phyloP scores from a whole-genome alignment of 2,329 filamentous ascomycete genomes.

The Juglanconis oblonga region DNA sequence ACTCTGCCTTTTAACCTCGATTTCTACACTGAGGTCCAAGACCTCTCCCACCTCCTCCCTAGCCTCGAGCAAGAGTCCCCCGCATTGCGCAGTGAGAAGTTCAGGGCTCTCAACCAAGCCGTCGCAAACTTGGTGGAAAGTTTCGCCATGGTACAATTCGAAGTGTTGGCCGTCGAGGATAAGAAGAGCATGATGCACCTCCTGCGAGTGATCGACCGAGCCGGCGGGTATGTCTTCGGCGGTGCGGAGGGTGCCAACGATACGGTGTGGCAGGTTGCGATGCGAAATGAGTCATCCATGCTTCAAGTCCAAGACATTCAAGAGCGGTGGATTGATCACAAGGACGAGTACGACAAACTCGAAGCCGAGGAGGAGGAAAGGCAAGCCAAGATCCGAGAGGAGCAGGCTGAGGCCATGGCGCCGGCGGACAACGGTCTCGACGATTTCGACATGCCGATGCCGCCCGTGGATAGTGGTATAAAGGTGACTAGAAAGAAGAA shows the following conservation, averaged over 20 bases:
- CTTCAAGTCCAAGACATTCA: conserved; percentile 89
- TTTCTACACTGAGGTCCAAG: conserved; percentile 96
- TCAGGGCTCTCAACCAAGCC: conserved; percentile 78
- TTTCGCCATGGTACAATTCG: conserved; percentile 86
- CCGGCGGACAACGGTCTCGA: conserved; percentile 28
- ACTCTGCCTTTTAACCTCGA: conserved; percentile 92
- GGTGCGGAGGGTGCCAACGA: conserved; percentile 89
- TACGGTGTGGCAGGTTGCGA: conserved; percentile 94
- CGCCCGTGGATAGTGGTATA: conserved; percentile 62
- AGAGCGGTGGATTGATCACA: conserved; percentile 90
- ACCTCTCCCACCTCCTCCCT: conserved; percentile 79
- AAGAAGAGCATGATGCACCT: conserved; percentile 96
- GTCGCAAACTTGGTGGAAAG: conserved; percentile 84
- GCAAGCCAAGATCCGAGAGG: conserved; percentile 56
- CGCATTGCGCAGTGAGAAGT: conserved; percentile 68
- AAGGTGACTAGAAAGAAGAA: conserved; percentile 66
- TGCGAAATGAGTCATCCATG: conserved; percentile 70
- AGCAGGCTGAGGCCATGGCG: conserved; percentile 31
- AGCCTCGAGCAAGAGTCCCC: conserved; percentile 77
- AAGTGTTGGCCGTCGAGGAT: conserved; percentile 93
- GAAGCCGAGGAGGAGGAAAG: conserved; percentile 75
- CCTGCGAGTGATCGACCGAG: conserved; percentile 83
- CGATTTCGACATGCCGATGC: conserved; percentile 45
- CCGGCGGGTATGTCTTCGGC: conserved; percentile 90
- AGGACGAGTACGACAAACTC: conserved; percentile 79